Conservation (phyloP, 331 rosid genomes). For the Dryas integrifolia region DNA sequence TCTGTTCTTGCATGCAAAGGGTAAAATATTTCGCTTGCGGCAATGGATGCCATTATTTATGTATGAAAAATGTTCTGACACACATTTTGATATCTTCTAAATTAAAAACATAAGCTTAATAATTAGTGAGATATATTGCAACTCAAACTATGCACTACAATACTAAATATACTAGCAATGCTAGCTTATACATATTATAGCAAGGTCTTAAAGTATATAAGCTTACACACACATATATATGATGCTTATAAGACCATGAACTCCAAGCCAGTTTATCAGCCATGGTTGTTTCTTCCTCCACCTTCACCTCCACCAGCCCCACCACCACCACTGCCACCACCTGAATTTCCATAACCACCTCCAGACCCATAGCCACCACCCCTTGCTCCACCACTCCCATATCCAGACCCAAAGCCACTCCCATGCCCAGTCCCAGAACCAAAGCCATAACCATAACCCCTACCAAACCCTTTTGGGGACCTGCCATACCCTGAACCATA, state of each 20-base stretch:
- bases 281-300: slow-evolving; percentile 34
- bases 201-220: not conserved
- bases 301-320: slow-evolving; percentile 25
- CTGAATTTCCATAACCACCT: slow-evolving; percentile 53
- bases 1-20: not conserved
- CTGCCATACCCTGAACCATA: slow-evolving; percentile 69
- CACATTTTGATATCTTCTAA: not conserved
- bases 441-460: slow-evolving; percentile 45
- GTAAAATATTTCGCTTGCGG: not conserved
- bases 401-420: slow-evolving; percentile 34
- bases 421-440: slow-evolving; percentile 54
- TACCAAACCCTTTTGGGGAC: slow-evolving; percentile 49
- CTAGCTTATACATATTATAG: not conserved
- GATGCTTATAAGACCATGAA: not conserved
- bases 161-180: not conserved
- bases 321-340: slow-evolving; percentile 25
- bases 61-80: not conserved
- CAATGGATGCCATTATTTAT: not conserved
- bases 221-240: slow-evolving; percentile 5
- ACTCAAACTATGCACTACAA: not conserved
- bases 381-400: slow-evolving; percentile 27
- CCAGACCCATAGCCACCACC: slow-evolving; percentile 62
- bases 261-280: slow-evolving; percentile 12
- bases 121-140: not conserved
- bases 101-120: not conserved